Percentiles rank a stretch among this genome's conserved stretches.
Evolutionary conservation across 306 rosid genomes (phyloP).

Genomic region (Gynostemma pentaphyllum): DNA sequence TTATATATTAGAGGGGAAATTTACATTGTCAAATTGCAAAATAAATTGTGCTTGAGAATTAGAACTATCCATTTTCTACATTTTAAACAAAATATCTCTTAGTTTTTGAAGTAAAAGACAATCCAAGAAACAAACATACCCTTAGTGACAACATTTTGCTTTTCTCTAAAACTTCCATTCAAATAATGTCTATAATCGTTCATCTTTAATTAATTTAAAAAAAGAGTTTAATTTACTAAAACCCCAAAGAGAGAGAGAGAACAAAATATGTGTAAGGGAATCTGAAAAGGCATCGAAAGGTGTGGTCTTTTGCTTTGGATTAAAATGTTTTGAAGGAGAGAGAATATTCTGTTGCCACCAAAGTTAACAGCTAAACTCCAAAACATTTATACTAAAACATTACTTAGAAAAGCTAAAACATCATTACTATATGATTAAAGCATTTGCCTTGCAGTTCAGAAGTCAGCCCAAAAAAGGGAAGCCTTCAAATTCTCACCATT

Average conservation of each 20-base stretch:
- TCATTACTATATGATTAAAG: conserved; percentile 87
- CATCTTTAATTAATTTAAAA: neutral
- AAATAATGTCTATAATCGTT: conserved; percentile 12
- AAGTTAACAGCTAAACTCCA: conserved; percentile 75
- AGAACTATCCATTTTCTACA: neutral
- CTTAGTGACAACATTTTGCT: conserved; percentile 70
- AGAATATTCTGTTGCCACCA: conserved; percentile 77
- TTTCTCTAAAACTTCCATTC: conserved; percentile 42
- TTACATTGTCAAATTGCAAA: neutral
- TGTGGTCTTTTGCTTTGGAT: conserved; percentile 36
- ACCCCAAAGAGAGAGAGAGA: neutral
- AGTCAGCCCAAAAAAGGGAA: conserved; percentile 84
- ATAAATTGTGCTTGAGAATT: neutral
- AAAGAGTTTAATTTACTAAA: neutral
- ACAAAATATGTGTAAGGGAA: conserved; percentile 22
- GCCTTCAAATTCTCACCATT: conserved; percentile 63
- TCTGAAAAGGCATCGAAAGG: conserved; percentile 65
- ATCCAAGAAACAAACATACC: conserved; percentile 46
- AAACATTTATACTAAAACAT: conserved; percentile 50
- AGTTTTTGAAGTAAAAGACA: conserved; percentile 22
- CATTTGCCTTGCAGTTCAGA: conserved; percentile 19
- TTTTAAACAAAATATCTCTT: neutral
- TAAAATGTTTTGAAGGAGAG: conserved; percentile 40
- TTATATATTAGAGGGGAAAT: neutral
- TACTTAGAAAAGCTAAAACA: conserved; percentile 43